Base-by-base conservation (phyloP, 768 basidiomycete species). In the Exsudoporus frostii region DNA sequence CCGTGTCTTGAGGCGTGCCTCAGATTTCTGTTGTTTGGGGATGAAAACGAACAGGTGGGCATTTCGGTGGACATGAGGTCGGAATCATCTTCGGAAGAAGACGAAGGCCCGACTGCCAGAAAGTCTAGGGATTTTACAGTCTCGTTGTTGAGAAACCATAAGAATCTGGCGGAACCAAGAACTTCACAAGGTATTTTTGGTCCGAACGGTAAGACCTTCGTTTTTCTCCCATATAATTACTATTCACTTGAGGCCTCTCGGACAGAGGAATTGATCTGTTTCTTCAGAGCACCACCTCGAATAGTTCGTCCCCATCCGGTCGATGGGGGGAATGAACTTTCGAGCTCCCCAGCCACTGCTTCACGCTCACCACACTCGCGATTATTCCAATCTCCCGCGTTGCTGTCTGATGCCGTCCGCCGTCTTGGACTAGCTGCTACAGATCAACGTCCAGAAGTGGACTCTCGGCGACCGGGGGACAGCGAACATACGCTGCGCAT, bases 171-270 rank as follows among this genome's bases (percentile, higher is more conserved):
- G 0, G 91, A 93, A 67, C 87, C 92, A 2, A 74, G 90, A 55
- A 91, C 89, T 0, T 92, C 90, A 2, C 92, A 94, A 62, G 93
- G 90, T 2, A 80, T 85, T 0, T 96, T 95, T 74, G 90, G 92
- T 1, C 89, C 90, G 0, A 91, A 92, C 64, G 94, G 93, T 92
- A 53, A 42, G 76, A 64, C 4, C 7, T 25, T 37, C 24, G 4
- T 8, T 24, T 50, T 33, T 17, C 32, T 30, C 24, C 4, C 2
- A 17, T 39, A 15, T 51, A 48, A 41, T n/a, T 50, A 17, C n/a
- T 48, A 10, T 44, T 56, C 43, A 57, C 19, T 25, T 11, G 24
- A 30, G 15, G 40, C n/a, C 38, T 43, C 27, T 55, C 20, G 34
- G 11, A 43, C 57, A 95, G 93, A 92, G 45, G 86, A 93, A 73